Evolutionary conservation across 2,329 filamentous ascomycete genomes (phyloP).

Genomic region (Ceratocystis destructans): DNA sequence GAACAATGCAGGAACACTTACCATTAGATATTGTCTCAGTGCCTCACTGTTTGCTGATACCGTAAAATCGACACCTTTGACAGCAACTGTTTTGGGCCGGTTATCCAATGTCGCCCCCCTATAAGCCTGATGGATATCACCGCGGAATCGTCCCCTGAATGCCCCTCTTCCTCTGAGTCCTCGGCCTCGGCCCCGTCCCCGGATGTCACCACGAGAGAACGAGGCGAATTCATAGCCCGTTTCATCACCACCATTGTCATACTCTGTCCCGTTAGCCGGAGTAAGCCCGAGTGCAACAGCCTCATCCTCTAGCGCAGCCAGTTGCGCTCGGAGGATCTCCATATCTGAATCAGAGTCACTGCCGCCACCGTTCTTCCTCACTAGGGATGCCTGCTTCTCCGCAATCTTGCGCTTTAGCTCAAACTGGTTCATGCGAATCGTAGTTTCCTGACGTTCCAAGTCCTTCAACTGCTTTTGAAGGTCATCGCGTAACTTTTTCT

Average conservation of each 20-base stretch:
- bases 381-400: constrained; percentile 45
- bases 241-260: constrained; percentile 30
- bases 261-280: constrained; percentile 29
- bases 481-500: constrained; percentile 47
- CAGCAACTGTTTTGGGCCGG: constrained; percentile 52
- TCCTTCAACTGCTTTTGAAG: constrained; percentile 49
- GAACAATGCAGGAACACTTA: constrained; percentile 29
- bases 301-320: constrained; percentile 60
- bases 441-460: constrained; percentile 49
- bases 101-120: constrained; percentile 61
- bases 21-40: constrained; percentile 56
- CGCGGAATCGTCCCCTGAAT: constrained; percentile 19
- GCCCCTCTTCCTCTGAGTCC: constrained; percentile 28
- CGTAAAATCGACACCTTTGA: constrained; percentile 52
- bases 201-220: constrained; percentile 10
- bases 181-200: constrained; percentile 31
- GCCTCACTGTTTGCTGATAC: constrained; percentile 50
- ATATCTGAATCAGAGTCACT: constrained; percentile 35
- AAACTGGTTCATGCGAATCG: constrained; percentile 48
- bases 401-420: constrained; percentile 50
- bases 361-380: constrained; percentile 24
- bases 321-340: constrained; percentile 53
- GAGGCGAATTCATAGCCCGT: constrained; percentile 16
- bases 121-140: constrained; percentile 41
- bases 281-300: constrained; percentile 57